Percentiles rank a stretch among this genome's conserved stretches.
These are phyloP conservation scores for Ricinus communis DNA, from an alignment of 345 rosid genomes.

Conservation along the genomic window DNA sequence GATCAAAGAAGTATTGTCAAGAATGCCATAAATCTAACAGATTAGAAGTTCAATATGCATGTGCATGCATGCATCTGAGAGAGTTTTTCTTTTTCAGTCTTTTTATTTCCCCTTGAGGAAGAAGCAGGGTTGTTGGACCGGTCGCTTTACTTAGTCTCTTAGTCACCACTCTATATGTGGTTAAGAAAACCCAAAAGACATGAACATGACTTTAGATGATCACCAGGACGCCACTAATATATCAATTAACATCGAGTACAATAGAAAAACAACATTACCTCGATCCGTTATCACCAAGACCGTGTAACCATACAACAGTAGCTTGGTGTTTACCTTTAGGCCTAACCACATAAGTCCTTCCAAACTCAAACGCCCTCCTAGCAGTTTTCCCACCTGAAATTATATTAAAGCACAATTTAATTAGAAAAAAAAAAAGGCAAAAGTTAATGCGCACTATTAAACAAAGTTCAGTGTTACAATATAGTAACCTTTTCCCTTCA, in stretches of 20 bases:
- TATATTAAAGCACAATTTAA: not conserved
- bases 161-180: not conserved
- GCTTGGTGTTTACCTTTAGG: slow-evolving; percentile 98
- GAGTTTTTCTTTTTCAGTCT: not conserved
- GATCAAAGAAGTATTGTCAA: not conserved
- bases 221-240: not conserved
- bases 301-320: slow-evolving; percentile 95
- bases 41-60: not conserved
- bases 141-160: not conserved
- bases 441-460: not conserved
- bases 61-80: not conserved
- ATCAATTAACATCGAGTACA: not conserved
- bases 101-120: too few species aligned
- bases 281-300: slow-evolving; percentile 92
- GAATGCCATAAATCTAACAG: not conserved
- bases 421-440: not conserved
- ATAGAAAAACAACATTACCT: slow-evolving; percentile 46
- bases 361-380: slow-evolving; percentile 43
- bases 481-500: not conserved
- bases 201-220: not conserved
- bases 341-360: slow-evolving; percentile 88
- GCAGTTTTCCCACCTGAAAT: slow-evolving; percentile 25
- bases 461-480: not conserved
- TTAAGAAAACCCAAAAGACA: not conserved
- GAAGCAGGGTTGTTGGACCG: not conserved